Evolutionary conservation across 345 rosid genomes (phyloP).

Genomic region (Eucalyptus leucophloia): DNA sequence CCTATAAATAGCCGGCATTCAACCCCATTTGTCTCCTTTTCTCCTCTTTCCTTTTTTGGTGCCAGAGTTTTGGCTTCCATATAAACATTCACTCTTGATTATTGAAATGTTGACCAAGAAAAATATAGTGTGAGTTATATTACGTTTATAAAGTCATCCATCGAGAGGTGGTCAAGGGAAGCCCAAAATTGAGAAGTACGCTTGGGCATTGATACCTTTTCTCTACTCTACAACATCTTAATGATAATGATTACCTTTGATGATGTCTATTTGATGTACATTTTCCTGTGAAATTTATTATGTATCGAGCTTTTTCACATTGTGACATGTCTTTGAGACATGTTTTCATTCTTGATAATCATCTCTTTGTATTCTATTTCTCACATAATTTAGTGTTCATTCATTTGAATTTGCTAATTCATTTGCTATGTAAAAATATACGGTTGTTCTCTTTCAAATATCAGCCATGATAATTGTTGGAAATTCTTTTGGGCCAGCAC

Average conservation of each 20-base stretch:
- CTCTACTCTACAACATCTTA: neutral
- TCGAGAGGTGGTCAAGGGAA: neutral
- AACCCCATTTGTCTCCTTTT: too few species aligned
- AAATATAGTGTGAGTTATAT: too few species aligned
- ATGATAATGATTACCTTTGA: neutral
- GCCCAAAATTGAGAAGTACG: neutral
- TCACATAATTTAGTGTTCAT: neutral
- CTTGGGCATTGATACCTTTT: neutral
- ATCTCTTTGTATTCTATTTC: too few species aligned
- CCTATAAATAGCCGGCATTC: rapidly evolving
- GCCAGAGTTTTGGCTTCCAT: rapidly evolving
- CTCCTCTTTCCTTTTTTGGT: neutral
- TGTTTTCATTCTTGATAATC: neutral
- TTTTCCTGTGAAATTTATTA: too few species aligned
- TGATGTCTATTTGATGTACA: neutral
- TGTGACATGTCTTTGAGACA: neutral
- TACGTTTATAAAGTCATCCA: neutral
- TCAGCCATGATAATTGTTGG: neutral
- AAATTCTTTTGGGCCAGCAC: neutral
- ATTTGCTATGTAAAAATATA: neutral
- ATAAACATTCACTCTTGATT: too few species aligned
- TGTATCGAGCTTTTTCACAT: neutral
- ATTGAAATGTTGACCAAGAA: too few species aligned
- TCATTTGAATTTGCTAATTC: neutral
- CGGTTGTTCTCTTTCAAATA: neutral